Evolutionary conservation across 306 rosid genomes (phyloP).

Genomic region (Lagenaria siceraria): DNA sequence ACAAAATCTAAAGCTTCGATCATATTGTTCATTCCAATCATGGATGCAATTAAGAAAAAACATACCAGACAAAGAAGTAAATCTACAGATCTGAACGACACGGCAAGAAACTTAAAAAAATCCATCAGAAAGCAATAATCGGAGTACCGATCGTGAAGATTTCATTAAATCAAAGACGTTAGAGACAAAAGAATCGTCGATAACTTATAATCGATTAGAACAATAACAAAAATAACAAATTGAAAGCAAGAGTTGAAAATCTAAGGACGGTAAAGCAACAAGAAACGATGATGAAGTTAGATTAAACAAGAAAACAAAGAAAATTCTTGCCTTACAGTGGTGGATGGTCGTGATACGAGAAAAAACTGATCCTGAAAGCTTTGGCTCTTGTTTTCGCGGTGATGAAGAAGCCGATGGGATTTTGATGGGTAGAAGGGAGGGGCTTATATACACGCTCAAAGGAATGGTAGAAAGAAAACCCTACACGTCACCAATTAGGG

Average conservation of each 20-base stretch:
- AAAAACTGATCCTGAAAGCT: background rate
- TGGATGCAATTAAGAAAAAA: background rate
- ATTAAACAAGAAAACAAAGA: background rate
- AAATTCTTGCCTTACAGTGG: conserved; percentile 1
- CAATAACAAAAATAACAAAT: background rate
- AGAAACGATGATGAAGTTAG: background rate
- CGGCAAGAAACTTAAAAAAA: background rate
- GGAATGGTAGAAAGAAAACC: conserved; percentile 8
- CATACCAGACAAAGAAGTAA: background rate
- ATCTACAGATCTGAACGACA: background rate
- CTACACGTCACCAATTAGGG: conserved; percentile 11
- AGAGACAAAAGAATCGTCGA: background rate
- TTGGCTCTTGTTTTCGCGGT: background rate
- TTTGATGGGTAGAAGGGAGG: background rate
- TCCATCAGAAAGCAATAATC: background rate
- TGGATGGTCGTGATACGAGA: background rate
- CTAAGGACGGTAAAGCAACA: background rate
- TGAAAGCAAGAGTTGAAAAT: background rate
- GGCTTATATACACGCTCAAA: conserved; percentile 1
- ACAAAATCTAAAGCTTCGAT: background rate
- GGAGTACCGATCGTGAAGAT: background rate
- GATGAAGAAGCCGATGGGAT: conserved; percentile 4
- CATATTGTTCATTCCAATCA: background rate
- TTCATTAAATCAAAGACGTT: background rate
- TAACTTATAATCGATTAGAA: background rate